Conservation (phyloP, 805 yeast genomes). For the Candida insectalens region DNA sequence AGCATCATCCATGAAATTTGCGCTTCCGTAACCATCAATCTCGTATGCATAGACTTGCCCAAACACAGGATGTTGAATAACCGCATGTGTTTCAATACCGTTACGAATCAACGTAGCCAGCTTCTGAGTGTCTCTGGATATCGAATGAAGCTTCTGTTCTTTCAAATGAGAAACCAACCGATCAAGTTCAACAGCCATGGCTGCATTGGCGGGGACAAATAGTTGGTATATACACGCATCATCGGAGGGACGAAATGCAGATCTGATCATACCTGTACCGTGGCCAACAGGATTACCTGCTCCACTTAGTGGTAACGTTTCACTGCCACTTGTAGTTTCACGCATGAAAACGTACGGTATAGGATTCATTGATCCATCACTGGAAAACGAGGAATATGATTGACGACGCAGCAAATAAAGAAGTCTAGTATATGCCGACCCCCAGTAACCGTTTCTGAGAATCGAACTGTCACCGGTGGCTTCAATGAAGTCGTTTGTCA, state of each 20-base stretch:
- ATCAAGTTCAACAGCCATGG: constrained; percentile 54
- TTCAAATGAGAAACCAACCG: constrained; percentile 22
- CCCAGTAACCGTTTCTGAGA: constrained; percentile 44
- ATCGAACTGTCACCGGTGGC: constrained; percentile 39
- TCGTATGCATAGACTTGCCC: constrained; percentile 84
- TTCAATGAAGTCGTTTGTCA: constrained; percentile 61
- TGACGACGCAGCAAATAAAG: constrained; percentile 49
- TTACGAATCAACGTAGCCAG: constrained; percentile 33
- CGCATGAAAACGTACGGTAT: constrained; percentile 63
- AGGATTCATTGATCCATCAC: constrained; percentile 36
- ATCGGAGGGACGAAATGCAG: constrained; percentile 84
- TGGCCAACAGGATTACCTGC: constrained; percentile 75
- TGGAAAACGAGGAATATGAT: constrained; percentile 48
- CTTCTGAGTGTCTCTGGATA: constrained; percentile 20
- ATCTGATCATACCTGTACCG: constrained; percentile 62
- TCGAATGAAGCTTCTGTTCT: constrained; percentile 7
- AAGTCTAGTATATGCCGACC: constrained; percentile 43
- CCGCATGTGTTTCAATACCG: constrained; percentile 57
- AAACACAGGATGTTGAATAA: constrained; percentile 53
- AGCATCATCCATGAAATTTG: constrained; percentile 80
- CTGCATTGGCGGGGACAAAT: constrained; percentile 82
- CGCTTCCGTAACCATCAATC: constrained; percentile 78
- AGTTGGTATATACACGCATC: constrained; percentile 76
- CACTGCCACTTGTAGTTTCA: constrained; percentile 66
- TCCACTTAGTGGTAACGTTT: constrained; percentile 71